Base-by-base conservation (phyloP, 352 stramenopile genomes). In the Blastocystis sp. region DNA sequence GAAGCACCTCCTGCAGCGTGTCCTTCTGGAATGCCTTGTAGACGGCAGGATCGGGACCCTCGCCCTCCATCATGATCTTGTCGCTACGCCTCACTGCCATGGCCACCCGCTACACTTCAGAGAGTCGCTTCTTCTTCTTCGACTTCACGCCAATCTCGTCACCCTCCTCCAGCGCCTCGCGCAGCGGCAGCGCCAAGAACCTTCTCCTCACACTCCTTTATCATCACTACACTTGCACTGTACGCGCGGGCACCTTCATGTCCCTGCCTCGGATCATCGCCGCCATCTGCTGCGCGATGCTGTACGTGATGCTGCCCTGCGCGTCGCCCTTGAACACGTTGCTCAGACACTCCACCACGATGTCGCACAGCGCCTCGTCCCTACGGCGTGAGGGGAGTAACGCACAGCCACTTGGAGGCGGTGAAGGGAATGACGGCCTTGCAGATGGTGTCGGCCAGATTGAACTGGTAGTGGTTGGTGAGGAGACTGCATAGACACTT, bases 1-100 rank as follows among this genome's bases (percentile, higher is more conserved):
- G 52, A 14, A 87, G 21, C 1, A 87, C 53, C 23, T 87, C 77
- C 56, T 87, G 77, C 28, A 87, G 52, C 41, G 77, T 76, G 52
- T 87, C 77, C 45, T 87, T 87, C 56, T 87, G 77, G 48, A 87
- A 87, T 3, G 77, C 62, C 77, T 78, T 74, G 52, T 62, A 77
- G 5, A 87, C 41, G 5, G 60, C 62, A 62, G 65, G 62, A 78
- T 87, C 56, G 2, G 77, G 77, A 62, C 77, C 77, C 41, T 87
- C 77, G 52, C 77, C 52, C 41, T 87, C 77, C 52, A 38, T 34
- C 65, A 87, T 34, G 14, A 87, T 81, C 62, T 87, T 81, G 48
- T 87, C 77, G 17, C 77, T 87, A 87, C 28, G 3, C 2, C 14
- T 38, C 43, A 87, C 19, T 56, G 38, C 41, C 2, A 38, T n/a